Conservation (phyloP, 1,284 basidiomycete species). For the Taiwanofungus camphoratus region DNA sequence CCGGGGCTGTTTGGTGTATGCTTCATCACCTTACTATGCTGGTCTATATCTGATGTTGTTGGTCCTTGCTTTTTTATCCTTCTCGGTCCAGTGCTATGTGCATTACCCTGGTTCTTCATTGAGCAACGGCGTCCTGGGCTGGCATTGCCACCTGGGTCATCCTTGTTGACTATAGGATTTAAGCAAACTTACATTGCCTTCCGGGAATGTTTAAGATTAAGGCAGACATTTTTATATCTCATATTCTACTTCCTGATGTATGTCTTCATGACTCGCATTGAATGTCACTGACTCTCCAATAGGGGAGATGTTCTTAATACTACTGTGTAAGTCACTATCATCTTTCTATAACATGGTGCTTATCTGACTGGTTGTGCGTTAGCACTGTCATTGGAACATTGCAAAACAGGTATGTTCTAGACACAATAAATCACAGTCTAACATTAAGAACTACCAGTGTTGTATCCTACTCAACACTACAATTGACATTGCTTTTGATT, state of each 20-base stretch:
- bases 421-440: neutral
- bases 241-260: constrained; percentile 75
- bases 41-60: constrained; percentile 5
- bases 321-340: constrained; percentile 51
- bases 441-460: constrained; percentile 29
- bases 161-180: constrained; percentile 64
- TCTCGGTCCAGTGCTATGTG: constrained; percentile 51
- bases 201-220: constrained; percentile 60
- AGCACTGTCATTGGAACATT: constrained; percentile 76
- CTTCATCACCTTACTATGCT: constrained; percentile 12
- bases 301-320: constrained; percentile 64
- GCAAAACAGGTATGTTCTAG: constrained; percentile 58
- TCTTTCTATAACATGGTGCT: neutral
- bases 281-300: constrained; percentile 28
- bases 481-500: constrained; percentile 66
- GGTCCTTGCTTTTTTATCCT: neutral
- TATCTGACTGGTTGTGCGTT: neutral
- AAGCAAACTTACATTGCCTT: constrained; percentile 66
- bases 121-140: constrained; percentile 68
- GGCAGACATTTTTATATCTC: constrained; percentile 73
- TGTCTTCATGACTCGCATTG: constrained; percentile 43
- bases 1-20: constrained; percentile 71
- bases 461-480: constrained; percentile 60
- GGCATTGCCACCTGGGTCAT: constrained; percentile 55
- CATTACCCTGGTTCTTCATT: constrained; percentile 72